A percentile compares a stretch with the other conserved stretches of the same genome.
These are phyloP conservation scores for Paecilomyces dactylethromorphus DNA, from an alignment of 2,329 filamentous ascomycete species.

Conservation along the genomic window DNA sequence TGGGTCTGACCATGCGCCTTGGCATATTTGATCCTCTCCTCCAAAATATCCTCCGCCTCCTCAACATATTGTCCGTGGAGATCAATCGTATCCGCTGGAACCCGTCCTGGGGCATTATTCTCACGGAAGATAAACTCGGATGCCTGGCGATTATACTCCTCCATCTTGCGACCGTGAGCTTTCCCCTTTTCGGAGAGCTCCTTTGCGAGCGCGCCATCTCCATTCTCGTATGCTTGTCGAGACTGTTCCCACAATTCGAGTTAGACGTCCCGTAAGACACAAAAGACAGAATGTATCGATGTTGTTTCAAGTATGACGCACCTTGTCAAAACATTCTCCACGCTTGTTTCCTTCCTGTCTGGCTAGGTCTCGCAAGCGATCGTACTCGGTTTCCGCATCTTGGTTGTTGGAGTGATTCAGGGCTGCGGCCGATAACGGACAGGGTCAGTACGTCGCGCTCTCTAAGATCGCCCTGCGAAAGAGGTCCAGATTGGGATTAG, in stretches of 20 bases:
- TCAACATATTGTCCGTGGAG: slow-evolving; percentile 92
- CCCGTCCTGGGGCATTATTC: slow-evolving; percentile 75
- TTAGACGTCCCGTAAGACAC: neutral
- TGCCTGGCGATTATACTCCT: slow-evolving; percentile 83
- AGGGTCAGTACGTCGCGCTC: neutral
- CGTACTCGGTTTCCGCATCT: slow-evolving; percentile 78
- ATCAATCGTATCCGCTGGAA: slow-evolving; percentile 79
- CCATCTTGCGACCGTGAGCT: slow-evolving; percentile 73
- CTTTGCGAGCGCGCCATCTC: slow-evolving; percentile 80
- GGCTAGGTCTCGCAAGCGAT: slow-evolving; percentile 78
- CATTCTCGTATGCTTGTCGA: slow-evolving; percentile 71
- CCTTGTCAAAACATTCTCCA: slow-evolving; percentile 64
- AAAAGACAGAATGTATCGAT: neutral
- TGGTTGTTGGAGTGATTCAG: slow-evolving; percentile 66
- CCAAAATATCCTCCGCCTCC: slow-evolving; percentile 86
- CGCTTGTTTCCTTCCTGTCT: slow-evolving; percentile 74
- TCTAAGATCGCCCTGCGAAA: neutral
- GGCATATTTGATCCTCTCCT: slow-evolving; percentile 75
- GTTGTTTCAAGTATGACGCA: neutral
- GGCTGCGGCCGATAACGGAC: slow-evolving; percentile 44
- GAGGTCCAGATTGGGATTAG: neutral
- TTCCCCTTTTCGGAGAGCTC: slow-evolving; percentile 80
- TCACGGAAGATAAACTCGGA: slow-evolving; percentile 92
- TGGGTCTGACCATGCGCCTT: slow-evolving; percentile 67
- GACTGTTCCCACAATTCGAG: slow-evolving; percentile 43